These are phyloP conservation scores for Auricularia auricula-judae DNA, from an alignment of 768 basidiomycete species.

Conservation along the genomic window DNA sequence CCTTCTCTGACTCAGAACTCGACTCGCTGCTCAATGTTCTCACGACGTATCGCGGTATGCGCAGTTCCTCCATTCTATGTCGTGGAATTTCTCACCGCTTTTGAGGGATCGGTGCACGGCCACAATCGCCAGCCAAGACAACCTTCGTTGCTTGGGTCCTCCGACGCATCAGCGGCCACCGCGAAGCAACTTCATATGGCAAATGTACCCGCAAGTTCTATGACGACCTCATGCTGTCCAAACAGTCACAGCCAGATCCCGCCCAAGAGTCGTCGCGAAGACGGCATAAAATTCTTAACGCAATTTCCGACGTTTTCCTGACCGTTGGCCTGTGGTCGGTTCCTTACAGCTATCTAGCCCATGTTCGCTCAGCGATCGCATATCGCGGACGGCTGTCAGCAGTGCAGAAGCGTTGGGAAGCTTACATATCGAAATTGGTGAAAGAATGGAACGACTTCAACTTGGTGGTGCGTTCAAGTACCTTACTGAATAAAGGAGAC, in stretches of 20 bases:
- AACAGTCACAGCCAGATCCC: neutral
- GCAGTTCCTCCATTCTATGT: neutral
- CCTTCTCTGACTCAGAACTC: conserved; percentile 45
- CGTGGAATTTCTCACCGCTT: neutral
- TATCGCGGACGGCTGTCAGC: conserved; percentile 38
- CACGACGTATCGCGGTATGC: conserved; percentile 11
- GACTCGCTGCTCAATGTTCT: conserved; percentile 35
- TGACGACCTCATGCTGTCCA: neutral
- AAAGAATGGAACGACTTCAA: conserved; percentile 47
- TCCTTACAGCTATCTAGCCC: conserved; percentile 38
- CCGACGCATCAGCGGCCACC: conserved; percentile 30
- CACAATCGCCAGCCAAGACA: conserved; percentile 26
- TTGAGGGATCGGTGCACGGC: neutral
- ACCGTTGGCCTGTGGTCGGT: conserved; percentile 40
- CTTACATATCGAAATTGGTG: conserved; percentile 38
- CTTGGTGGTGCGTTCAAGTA: conserved; percentile 32
- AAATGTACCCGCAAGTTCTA: neutral
- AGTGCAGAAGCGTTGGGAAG: conserved; percentile 39
- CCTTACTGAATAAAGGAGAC: too few species aligned
- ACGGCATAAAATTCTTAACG: neutral
- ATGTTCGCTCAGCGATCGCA: conserved; percentile 36
- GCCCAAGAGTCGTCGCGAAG: neutral
- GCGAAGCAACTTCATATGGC: neutral
- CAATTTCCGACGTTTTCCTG: conserved; percentile 27
- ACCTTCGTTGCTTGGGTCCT: conserved; percentile 41